Evolutionary conservation across 495 filamentous ascomycete genomes (phyloP).

Genomic region (Aspergillus baeticus): DNA sequence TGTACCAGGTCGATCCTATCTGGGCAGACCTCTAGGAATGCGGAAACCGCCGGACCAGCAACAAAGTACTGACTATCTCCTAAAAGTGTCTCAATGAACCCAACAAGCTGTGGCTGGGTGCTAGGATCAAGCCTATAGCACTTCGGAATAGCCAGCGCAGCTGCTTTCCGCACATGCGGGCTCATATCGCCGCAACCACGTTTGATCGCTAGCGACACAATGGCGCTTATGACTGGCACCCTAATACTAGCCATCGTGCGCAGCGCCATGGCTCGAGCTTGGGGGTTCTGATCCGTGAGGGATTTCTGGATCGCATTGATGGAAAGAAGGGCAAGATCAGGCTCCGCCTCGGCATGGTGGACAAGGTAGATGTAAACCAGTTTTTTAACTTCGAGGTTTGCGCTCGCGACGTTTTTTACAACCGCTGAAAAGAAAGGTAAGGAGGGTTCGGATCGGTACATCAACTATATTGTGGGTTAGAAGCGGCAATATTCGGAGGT

Average conservation of each 20-base stretch:
- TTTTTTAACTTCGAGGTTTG: constrained; percentile 92
- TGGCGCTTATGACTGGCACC: constrained; percentile 97
- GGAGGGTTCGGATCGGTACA: constrained; percentile 82
- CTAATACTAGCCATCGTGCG: constrained; percentile 94
- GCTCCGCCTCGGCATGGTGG: constrained; percentile 91
- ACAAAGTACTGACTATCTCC: constrained; percentile 95
- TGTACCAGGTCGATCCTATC: constrained; percentile 84
- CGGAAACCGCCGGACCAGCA: constrained; percentile 84
- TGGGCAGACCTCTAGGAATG: constrained; percentile 86
- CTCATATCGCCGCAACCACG: constrained; percentile 92
- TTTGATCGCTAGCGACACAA: constrained; percentile 94
- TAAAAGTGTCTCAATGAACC: constrained; percentile 72
- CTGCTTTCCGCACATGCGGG: constrained; percentile 86
- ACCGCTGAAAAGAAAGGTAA: constrained; percentile 89
- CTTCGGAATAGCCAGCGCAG: constrained; percentile 94
- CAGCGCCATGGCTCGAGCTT: constrained; percentile 86
- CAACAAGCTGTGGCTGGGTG: constrained; percentile 78
- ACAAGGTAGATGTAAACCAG: constrained; percentile 97
- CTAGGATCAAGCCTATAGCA: constrained; percentile 91
- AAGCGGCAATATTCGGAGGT: constrained; percentile 6
- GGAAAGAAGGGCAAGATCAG: constrained; percentile 89
- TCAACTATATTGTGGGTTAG: constrained; percentile 62
- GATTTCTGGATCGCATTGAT: constrained; percentile 99
- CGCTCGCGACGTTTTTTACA: constrained; percentile 92
- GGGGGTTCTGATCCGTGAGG: constrained; percentile 84